Percentiles rank a stretch among this genome's conserved stretches.
Conservation (phyloP, 2,329 filamentous ascomycete species). For the Colletotrichum tofieldiae region DNA sequence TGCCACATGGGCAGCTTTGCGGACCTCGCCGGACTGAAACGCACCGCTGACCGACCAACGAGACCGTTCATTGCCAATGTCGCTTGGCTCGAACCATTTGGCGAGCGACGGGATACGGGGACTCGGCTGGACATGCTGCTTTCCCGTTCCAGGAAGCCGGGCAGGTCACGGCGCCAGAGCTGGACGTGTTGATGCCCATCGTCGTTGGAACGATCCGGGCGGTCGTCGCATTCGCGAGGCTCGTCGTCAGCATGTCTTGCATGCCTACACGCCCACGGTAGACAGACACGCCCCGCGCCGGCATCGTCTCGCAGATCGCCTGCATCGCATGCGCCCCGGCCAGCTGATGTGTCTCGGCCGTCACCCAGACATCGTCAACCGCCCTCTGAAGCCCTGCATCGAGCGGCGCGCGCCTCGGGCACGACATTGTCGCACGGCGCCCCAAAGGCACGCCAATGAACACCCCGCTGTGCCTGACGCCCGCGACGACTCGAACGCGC, state of each 20-base stretch:
- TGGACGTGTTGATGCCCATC: slow-evolving; percentile 7
- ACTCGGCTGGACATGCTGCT: neutral
- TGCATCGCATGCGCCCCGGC: neutral
- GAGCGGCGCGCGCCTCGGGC: too few species aligned
- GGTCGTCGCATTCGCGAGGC: slow-evolving; percentile 1
- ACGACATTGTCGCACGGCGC: slow-evolving; percentile 18
- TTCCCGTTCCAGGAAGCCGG: neutral
- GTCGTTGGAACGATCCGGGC: neutral
- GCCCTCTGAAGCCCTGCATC: slow-evolving; percentile 14
- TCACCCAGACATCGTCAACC: neutral
- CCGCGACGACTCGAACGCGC: neutral
- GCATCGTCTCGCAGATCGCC: neutral
- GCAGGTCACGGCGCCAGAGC: neutral
- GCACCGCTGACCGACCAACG: slow-evolving; percentile 1
- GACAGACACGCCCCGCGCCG: neutral
- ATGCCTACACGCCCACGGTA: neutral
- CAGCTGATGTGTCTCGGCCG: slow-evolving; percentile 14
- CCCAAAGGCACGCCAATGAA: slow-evolving; percentile 36
- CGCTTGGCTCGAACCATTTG: slow-evolving; percentile 10
- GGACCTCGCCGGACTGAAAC: slow-evolving; percentile 11
- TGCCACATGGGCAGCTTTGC: slow-evolving; percentile 8
- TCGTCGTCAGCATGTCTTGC: neutral
- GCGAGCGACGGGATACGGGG: neutral
- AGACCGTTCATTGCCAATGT: neutral
- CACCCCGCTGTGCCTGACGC: slow-evolving; percentile 27